Conservation (phyloP, 306 rosid genomes). For the Lablab purpureus region DNA sequence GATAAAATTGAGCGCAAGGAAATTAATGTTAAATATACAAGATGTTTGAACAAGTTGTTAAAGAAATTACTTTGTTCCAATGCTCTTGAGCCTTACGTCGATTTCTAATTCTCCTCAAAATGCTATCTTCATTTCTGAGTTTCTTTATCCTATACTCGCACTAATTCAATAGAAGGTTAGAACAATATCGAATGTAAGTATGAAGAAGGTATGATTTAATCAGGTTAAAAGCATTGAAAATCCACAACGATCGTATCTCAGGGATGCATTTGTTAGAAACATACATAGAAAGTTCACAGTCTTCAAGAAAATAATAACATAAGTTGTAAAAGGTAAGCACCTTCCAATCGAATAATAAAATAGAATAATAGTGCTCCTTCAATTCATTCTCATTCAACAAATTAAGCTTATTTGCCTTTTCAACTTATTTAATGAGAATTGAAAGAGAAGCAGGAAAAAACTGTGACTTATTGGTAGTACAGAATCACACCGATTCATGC, state of each 20-base stretch:
- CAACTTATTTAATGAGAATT: background rate
- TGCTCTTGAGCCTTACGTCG: conserved; percentile 80
- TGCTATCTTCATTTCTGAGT: conserved; percentile 81
- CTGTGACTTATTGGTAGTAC: background rate
- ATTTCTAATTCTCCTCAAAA: conserved; percentile 72
- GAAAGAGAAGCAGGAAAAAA: background rate
- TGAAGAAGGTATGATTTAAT: conserved; percentile 20
- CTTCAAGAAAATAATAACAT: background rate
- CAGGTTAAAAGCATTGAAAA: conserved; percentile 23
- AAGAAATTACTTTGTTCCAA: conserved; percentile 85
- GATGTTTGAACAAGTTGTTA: conserved; percentile 25
- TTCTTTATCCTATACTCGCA: conserved; percentile 84
- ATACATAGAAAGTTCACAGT: background rate
- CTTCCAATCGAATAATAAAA: background rate
- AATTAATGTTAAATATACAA: conserved; percentile 25
- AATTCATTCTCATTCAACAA: background rate
- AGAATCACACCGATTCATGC: background rate
- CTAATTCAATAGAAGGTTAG: conserved; percentile 54
- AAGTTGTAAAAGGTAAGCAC: background rate
- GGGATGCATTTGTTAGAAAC: background rate
- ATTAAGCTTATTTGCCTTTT: background rate
- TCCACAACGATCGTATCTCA: conserved; percentile 9
- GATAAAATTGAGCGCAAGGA: conserved; percentile 28
- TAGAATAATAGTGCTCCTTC: background rate
- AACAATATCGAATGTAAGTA: conserved; percentile 26